A percentile compares a stretch with the other conserved stretches of the same genome.
These are phyloP conservation scores for Plenodomus biglobosus DNA, from an alignment of 2,329 filamentous ascomycete genomes.

Conservation along the genomic window DNA sequence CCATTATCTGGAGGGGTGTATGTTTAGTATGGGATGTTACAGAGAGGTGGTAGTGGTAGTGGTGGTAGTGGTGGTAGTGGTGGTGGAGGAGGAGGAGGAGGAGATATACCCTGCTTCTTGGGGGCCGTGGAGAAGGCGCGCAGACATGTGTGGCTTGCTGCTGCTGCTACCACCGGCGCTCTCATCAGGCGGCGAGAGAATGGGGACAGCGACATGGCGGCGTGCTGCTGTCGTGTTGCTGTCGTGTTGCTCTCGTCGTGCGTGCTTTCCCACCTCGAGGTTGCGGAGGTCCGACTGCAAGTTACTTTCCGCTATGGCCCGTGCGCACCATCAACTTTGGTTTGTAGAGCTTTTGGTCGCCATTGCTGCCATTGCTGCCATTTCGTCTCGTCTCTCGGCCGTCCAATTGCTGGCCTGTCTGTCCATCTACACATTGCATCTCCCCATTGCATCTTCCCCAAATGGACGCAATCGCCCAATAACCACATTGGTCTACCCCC, in stretches of 20 bases:
- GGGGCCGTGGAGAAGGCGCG: conserved; percentile 32
- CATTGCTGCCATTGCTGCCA: too few species aligned
- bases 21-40: conserved; percentile 6
- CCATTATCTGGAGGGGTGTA: conserved; percentile 12
- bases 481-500: too few species aligned
- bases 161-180: conserved; percentile 6
- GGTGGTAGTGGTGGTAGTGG: too few species aligned
- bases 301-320: too few species aligned
- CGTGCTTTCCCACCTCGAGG: conserved; percentile 6
- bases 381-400: conserved; percentile 14
- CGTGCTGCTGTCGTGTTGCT: too few species aligned
- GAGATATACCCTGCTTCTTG: conserved; percentile 20
- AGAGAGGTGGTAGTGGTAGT: background rate
- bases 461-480: conserved; percentile 15
- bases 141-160: conserved; percentile 11
- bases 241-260: conserved; percentile 2
- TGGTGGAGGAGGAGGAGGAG: background rate
- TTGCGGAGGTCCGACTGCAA: too few species aligned
- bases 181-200: conserved; percentile 10
- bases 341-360: too few species aligned
- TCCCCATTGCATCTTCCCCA: conserved; percentile 3
- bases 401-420: conserved; percentile 12
- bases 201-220: conserved; percentile 27
- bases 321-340: too few species aligned
- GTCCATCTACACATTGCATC: too few species aligned